Conservation (phyloP, 2,329 filamentous ascomycete species). For the Colletotrichum euphorbiae region DNA sequence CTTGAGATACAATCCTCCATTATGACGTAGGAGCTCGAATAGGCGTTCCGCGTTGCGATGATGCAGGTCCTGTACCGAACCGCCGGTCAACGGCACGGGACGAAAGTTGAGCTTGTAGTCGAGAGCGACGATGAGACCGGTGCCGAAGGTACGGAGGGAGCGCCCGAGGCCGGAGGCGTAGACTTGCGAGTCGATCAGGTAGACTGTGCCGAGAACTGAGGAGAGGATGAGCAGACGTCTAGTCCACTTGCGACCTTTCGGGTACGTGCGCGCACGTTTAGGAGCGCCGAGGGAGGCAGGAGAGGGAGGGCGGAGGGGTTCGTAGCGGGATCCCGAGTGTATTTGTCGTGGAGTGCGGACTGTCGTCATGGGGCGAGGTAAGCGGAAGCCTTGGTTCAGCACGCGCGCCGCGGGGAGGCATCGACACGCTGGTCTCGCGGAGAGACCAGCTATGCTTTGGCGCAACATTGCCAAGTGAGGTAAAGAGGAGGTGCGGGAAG, state of each 20-base stretch:
- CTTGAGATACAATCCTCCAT: conserved; percentile 96
- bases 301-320: conserved; percentile 79
- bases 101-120: conserved; percentile 99
- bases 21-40: conserved; percentile 82
- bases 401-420: conserved; percentile 21
- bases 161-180: conserved; percentile 85
- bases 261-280: conserved; percentile 76
- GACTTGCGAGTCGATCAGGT: conserved; percentile 76
- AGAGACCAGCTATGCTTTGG: conserved; percentile 44
- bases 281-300: conserved; percentile 83
- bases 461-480: conserved; percentile 44
- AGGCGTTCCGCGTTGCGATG: conserved; percentile 84
- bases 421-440: conserved; percentile 39
- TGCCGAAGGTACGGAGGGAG: conserved; percentile 83
- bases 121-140: conserved; percentile 82
- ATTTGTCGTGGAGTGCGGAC: background rate
- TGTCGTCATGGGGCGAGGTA: background rate
- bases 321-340: conserved; percentile 58
- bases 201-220: conserved; percentile 69
- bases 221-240: conserved; percentile 76
- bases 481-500: background rate
- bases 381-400: conserved; percentile 1
- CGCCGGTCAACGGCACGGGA: conserved; percentile 78
- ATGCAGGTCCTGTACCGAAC: conserved; percentile 82
- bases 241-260: conserved; percentile 78